phyloP scores from a whole-genome alignment of 2,329 filamentous ascomycete species.

The Bipolaris oryzae region DNA sequence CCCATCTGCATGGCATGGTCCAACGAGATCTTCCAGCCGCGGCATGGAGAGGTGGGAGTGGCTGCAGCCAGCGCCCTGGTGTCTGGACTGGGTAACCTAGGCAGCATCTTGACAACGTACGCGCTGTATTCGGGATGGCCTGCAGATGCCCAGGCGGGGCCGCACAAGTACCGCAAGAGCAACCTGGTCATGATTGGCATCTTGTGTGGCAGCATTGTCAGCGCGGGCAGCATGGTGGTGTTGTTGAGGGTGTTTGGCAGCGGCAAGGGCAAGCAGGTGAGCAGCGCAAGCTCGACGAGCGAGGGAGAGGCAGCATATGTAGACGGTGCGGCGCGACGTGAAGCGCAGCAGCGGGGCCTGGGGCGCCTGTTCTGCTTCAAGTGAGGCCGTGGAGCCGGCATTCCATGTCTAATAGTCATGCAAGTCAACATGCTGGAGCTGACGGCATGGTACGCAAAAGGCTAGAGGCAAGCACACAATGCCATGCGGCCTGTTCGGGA shows the following conservation, averaged over 20 bases:
- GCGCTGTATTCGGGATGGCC: constrained; percentile 88
- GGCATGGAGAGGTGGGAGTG: constrained; percentile 89
- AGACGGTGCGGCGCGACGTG: constrained; percentile 51
- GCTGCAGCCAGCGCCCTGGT: constrained; percentile 85
- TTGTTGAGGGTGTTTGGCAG: constrained; percentile 59
- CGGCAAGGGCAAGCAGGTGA: constrained; percentile 44
- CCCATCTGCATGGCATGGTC: constrained; percentile 96
- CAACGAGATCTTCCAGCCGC: constrained; percentile 84
- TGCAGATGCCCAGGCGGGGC: constrained; percentile 67
- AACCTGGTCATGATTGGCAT: constrained; percentile 91
- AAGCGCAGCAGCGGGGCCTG: constrained; percentile 50
- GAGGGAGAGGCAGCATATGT: constrained; percentile 61
- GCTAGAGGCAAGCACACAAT: neutral
- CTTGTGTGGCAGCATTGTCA: constrained; percentile 75
- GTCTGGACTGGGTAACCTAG: constrained; percentile 84
- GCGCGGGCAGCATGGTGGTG: constrained; percentile 71
- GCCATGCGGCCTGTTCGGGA: neutral
- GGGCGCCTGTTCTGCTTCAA: constrained; percentile 43
- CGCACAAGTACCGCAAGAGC: constrained; percentile 76
- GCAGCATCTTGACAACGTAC: constrained; percentile 86
- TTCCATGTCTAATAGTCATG: constrained; percentile 19
- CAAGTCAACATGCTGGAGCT: constrained; percentile 39
- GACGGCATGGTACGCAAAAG: constrained; percentile 23
- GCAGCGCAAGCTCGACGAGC: constrained; percentile 39
- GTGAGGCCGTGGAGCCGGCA: constrained; percentile 22